Evolutionary conservation across 2,329 filamentous ascomycete genomes (phyloP).

Genomic region (Stagonosporopsis tanaceti): DNA sequence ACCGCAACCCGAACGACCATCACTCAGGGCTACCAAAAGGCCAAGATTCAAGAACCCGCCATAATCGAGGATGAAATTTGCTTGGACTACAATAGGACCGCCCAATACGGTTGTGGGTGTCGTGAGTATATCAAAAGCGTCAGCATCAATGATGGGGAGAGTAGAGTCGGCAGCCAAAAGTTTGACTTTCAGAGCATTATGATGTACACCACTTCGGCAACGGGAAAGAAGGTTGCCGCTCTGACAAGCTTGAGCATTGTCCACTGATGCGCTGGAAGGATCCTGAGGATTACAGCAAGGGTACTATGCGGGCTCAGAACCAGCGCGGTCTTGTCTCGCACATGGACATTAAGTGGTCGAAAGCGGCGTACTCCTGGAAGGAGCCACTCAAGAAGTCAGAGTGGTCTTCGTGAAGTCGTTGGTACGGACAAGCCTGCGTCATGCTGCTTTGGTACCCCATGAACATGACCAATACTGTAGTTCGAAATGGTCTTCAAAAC

Average conservation of each 20-base stretch:
- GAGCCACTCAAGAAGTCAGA: neutral
- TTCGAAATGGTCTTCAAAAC: neutral
- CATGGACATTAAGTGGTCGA: conserved; percentile 3
- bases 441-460: too few relatives aligned
- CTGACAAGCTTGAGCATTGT: neutral
- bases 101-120: neutral
- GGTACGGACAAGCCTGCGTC: neutral
- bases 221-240: neutral
- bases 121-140: neutral
- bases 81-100: neutral
- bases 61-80: conserved; percentile 1
- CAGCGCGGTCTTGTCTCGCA: neutral
- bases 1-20: neutral
- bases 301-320: neutral
- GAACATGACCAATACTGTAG: too few relatives aligned
- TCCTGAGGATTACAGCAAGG: neutral
- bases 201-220: conserved; percentile 2
- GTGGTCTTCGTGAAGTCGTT: neutral
- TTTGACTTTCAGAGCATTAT: conserved; percentile 6
- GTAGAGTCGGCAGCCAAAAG: neutral
- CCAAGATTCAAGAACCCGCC: conserved; percentile 3
- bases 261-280: conserved; percentile 5
- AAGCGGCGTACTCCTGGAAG: conserved; percentile 1
- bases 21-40: neutral
- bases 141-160: neutral